Conservation (phyloP, 169 alveolate species). For the Plasmodium berghei region DNA sequence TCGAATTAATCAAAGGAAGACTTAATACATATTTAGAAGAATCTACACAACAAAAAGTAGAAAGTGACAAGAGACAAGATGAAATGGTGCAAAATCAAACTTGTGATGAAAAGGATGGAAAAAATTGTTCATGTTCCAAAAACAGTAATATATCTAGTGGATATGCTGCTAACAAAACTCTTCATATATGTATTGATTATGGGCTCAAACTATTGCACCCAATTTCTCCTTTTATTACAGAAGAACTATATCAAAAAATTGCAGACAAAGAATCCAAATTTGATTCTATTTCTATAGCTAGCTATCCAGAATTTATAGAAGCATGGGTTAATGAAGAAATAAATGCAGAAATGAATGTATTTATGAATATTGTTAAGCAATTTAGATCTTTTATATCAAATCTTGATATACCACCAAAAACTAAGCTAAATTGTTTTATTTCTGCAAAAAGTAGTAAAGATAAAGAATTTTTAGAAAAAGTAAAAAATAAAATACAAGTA, state of each 20-base stretch:
- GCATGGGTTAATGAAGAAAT: conserved; percentile 70
- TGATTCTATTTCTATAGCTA: conserved; percentile 80
- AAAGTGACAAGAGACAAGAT: conserved; percentile 32
- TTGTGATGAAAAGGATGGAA: not conserved
- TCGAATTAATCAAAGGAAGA: conserved; percentile 94
- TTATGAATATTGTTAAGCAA: conserved; percentile 80
- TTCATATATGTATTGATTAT: conserved; percentile 88
- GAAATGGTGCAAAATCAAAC: conserved; percentile 7
- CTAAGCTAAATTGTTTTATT: conserved; percentile 79
- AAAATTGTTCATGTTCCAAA: conserved; percentile 82
- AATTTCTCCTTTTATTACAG: conserved; percentile 97
- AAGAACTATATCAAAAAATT: conserved; percentile 96
- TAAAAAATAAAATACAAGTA: conserved; percentile 74
- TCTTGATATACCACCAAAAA: conserved; percentile 85
- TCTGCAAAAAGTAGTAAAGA: conserved; percentile 78
- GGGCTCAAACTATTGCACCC: conserved; percentile 96
- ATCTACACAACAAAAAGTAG: not conserved
- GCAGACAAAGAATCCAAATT: conserved; percentile 81
- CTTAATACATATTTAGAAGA: conserved; percentile 63
- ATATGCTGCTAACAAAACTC: conserved; percentile 77
- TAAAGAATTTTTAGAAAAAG: conserved; percentile 67
- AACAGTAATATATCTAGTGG: conserved; percentile 7
- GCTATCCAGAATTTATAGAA: conserved; percentile 77
- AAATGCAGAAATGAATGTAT: conserved; percentile 71
- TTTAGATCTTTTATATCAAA: conserved; percentile 84